Conservation (phyloP, 2,329 filamentous ascomycete species). For the Thelonectria olida region DNA sequence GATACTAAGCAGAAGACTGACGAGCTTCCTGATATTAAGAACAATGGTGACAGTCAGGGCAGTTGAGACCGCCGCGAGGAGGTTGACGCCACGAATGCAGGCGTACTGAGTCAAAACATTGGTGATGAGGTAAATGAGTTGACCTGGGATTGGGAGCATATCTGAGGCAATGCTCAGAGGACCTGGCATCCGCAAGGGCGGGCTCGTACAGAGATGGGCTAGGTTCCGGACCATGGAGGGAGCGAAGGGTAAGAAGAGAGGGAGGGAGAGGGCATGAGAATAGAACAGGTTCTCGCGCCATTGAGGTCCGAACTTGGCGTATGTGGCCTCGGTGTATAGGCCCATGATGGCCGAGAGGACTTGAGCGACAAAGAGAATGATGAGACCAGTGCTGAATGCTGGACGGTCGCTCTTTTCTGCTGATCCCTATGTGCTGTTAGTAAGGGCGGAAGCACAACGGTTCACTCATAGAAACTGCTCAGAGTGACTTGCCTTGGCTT, state of each 20-base stretch:
- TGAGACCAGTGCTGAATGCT: conserved; percentile 70
- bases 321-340: conserved; percentile 91
- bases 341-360: conserved; percentile 93
- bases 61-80: conserved; percentile 87
- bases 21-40: conserved; percentile 91
- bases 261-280: conserved; percentile 79
- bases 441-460: conserved; percentile 2
- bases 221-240: conserved; percentile 73
- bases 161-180: conserved; percentile 26
- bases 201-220: conserved; percentile 67
- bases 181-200: conserved; percentile 57
- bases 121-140: conserved; percentile 74
- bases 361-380: conserved; percentile 87
- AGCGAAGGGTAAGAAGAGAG: conserved; percentile 79
- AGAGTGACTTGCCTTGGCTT: conserved; percentile 73
- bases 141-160: conserved; percentile 63
- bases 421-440: conserved; percentile 20
- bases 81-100: conserved; percentile 94
- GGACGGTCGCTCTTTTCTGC: conserved; percentile 35
- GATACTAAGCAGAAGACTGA: conserved; percentile 90
- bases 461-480: not conserved
- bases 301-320: conserved; percentile 83
- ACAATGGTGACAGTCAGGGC: conserved; percentile 97
- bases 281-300: conserved; percentile 99
- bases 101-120: conserved; percentile 93